Evolutionary conservation across 805 yeast species (phyloP), one percentile per base, ranked within the genome.

Genomic region (Cyberlindnera mississippiensis): DNA sequence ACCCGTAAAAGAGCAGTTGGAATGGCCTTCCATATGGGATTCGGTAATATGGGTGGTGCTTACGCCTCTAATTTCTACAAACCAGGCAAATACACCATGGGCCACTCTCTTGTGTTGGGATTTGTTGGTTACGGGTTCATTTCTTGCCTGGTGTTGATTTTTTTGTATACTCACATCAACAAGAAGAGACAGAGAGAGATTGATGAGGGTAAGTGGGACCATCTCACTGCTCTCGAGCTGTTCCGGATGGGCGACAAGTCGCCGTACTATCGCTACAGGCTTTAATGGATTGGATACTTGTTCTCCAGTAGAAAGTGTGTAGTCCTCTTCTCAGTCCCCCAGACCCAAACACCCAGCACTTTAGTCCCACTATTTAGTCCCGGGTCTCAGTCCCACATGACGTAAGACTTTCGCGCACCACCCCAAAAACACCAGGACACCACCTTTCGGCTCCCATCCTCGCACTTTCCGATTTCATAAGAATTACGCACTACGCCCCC

Each of bases 171-270:
- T 24, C 19, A 43, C 11, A 47, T 52, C 32, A 64, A 64, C 45
- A 49, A 41, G 34, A 46, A 55, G 41, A 43, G 62, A 26, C 46
- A 45, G 40, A 44, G 38, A 29, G 61, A 60, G 40, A 45, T 62
- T 24, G 33, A 47, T 16, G 57, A 56, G 15, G 72, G 70, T 1
- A 53, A 50, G 20, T 67, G 57, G 48, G 64, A 55, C 33, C 45
- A 39, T 8, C 46, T 48, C 35, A 48, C 59, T 5, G 57, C 52
- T 19, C 46, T 49, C 19, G 61, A 67, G 37, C 51, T 69, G 35
- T 45, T 58, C 11, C 59, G 56, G 35, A 54, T 67, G 69, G 75
- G 74, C 16, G 74, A 71, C 52, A 63, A 62, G 46, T 63, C 63
- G 37, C 75, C 75, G 1, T 60, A 61, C 34, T 70, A 61, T 44